Base-by-base conservation (phyloP, 1,139 yeast species). In the Taphrina flavorubra region DNA sequence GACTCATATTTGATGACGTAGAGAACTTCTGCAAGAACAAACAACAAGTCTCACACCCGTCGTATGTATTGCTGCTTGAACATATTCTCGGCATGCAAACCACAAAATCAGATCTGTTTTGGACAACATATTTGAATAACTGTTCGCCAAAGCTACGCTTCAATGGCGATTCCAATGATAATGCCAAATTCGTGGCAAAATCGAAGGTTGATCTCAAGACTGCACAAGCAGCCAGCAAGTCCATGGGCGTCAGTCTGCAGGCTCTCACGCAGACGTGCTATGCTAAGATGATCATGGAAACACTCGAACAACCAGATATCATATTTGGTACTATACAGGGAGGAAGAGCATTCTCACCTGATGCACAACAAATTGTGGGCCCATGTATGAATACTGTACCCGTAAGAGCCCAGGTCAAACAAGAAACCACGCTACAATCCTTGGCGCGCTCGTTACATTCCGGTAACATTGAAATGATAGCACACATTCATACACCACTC, bases 381-480 rank as follows among this genome's bases (percentile, higher is more conserved):
- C 76, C 75, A 10, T 64, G 72, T 31, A 74, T 74, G 75, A 70
- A 63, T 8, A 71, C 74, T 1, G 42, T 71, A 13, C 74, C 75
- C 8, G 53, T 72, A 1, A 53, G 68, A 2, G 71, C 70, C 5
- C 13, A 20, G 8, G 49, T 67, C 10, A 16, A 37, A 1, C 70
- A 67, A 6, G 20, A 37, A 13, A 37, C 16, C 31, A 71, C 37
- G 47, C 59, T 39, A 8, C 42, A 18, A 61, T 63, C 14, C 44
- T 68, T 37, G 25, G 71, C 34, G 18, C 14, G 6, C 39, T 51
- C 6, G 18, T 60, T 64, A 18, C 73, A 73, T 31, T 14, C 6
- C 10, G n/a, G n/a, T 8, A 56, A 57, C 20, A 59, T 56, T 47
- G 57, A 42, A 7, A 51, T 68, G 36, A 55, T 65, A 8, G 69